phyloP scores from a whole-genome alignment of 495 filamentous ascomycete species.

The Physcia stellaris region DNA sequence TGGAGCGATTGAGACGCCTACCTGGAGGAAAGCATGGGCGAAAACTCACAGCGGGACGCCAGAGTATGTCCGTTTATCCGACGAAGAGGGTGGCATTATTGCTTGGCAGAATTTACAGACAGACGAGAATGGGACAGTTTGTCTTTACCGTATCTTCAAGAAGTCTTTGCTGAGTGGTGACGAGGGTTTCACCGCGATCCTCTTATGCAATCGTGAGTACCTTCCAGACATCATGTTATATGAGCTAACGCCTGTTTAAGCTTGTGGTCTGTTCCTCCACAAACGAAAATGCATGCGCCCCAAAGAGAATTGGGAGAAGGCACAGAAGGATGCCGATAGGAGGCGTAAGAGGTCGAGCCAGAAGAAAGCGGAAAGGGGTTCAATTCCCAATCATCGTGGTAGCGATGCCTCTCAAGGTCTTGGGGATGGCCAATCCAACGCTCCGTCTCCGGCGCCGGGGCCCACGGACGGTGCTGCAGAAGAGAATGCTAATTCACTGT shows the following conservation, averaged over 20 bases:
- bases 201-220: conserved; percentile 78
- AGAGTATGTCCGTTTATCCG: conserved; percentile 47
- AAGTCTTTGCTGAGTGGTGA: conserved; percentile 56
- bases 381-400: conserved; percentile 2
- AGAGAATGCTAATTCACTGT: too few relatives aligned
- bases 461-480: conserved; percentile 14
- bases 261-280: conserved; percentile 86
- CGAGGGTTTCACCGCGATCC: conserved; percentile 49
- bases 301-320: conserved; percentile 65
- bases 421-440: conserved; percentile 3
- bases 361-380: conserved; percentile 4
- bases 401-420: conserved; percentile 1
- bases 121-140: conserved; percentile 43
- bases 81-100: conserved; percentile 49
- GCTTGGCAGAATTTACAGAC: conserved; percentile 49
- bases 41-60: conserved; percentile 51
- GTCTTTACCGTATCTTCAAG: conserved; percentile 58
- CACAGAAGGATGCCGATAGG: conserved; percentile 24
- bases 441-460: conserved; percentile 14
- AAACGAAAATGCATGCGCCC: conserved; percentile 80
- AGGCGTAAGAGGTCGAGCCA: conserved; percentile 29
- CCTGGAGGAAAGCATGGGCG: conserved; percentile 81
- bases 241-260: conserved; percentile 24
- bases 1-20: conserved; percentile 86
- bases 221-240: conserved; percentile 1